Percentiles rank a stretch among this genome's conserved stretches.
These are phyloP conservation scores for Corchorus olitorius DNA, from an alignment of 345 rosid species.

Conservation along the genomic window DNA sequence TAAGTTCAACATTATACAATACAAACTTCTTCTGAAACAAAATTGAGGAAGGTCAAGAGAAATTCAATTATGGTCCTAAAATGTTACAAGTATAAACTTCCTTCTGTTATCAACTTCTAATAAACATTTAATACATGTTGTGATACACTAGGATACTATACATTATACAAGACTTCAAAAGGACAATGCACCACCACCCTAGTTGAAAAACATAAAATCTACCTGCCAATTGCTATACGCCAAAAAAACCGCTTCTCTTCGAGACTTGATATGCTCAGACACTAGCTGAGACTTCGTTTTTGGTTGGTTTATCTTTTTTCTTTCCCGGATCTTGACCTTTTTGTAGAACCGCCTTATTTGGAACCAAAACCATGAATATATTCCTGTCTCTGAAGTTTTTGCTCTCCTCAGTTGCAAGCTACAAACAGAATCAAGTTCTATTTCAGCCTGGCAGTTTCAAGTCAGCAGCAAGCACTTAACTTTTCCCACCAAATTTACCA, in stretches of 20 bases:
- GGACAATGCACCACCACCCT: slow-evolving; percentile 19
- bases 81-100: slow-evolving; percentile 14
- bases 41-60: neutral
- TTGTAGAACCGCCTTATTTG: slow-evolving; percentile 69
- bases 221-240: slow-evolving; percentile 22
- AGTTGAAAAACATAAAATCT: neutral
- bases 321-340: slow-evolving; percentile 77
- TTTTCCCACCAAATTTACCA: neutral
- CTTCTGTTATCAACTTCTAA: slow-evolving; percentile 15
- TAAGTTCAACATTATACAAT: neutral
- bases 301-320: slow-evolving; percentile 53
- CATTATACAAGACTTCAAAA: slow-evolving; percentile 4
- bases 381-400: slow-evolving; percentile 77
- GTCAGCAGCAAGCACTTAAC: neutral
- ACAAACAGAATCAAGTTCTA: slow-evolving; percentile 24
- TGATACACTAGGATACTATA: slow-evolving; percentile 28
- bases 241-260: neutral
- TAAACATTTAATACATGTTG: slow-evolving; percentile 14
- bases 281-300: slow-evolving; percentile 62
- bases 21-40: neutral
- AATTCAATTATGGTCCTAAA: neutral
- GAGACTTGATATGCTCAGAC: slow-evolving; percentile 36
- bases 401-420: slow-evolving; percentile 92
- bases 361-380: slow-evolving; percentile 74
- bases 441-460: slow-evolving; percentile 1